These are phyloP conservation scores for Ceratobasidium papillatum DNA, from an alignment of 1,284 basidiomycete genomes.

Conservation along the genomic window DNA sequence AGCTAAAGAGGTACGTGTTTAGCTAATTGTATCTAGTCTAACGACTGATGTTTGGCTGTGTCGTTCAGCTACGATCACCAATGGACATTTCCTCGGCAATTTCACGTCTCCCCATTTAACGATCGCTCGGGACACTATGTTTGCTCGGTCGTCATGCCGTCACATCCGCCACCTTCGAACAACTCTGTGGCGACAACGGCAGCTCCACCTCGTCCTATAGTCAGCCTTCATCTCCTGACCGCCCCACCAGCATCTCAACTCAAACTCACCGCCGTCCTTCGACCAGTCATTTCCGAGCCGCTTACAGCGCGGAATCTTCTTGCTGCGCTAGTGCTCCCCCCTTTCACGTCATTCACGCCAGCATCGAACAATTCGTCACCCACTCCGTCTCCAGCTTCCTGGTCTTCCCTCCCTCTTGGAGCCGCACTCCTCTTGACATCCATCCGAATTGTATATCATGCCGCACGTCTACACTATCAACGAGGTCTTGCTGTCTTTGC, in stretches of 20 bases:
- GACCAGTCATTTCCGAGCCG: conserved; percentile 54
- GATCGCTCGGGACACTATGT: conserved; percentile 74
- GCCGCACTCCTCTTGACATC: conserved; percentile 65
- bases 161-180: conserved; percentile 54
- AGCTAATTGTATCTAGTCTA: not conserved
- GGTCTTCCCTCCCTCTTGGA: conserved; percentile 22
- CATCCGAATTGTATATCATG: conserved; percentile 71
- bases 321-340: conserved; percentile 58
- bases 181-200: not conserved
- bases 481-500: conserved; percentile 69
- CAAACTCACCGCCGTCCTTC: conserved; percentile 62
- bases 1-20: conserved; percentile 54
- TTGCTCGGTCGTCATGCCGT: conserved; percentile 60
- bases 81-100: conserved; percentile 76
- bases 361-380: not conserved
- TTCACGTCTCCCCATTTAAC: conserved; percentile 86
- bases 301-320: conserved; percentile 59
- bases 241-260: conserved; percentile 54
- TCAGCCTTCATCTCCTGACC: conserved; percentile 60
- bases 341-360: conserved; percentile 51
- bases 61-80: conserved; percentile 64
- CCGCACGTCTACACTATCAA: conserved; percentile 71
- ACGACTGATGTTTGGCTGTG: conserved; percentile 2
- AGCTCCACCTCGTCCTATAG: conserved; percentile 52
- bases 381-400: conserved; percentile 7